phyloP scores from a whole-genome alignment of 305 asterid species.

The Nicotiana rustica region DNA sequence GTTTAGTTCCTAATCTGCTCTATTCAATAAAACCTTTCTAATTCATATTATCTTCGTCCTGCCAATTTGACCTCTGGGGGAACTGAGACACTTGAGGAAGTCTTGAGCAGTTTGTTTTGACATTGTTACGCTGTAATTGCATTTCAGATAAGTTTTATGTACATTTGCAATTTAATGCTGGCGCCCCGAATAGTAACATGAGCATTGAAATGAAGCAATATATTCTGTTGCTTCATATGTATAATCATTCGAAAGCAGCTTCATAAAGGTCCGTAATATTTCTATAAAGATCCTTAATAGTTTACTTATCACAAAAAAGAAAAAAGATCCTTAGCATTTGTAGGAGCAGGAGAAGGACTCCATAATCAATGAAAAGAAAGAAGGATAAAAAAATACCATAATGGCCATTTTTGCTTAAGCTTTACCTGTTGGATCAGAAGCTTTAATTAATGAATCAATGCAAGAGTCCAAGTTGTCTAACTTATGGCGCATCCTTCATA shows the following conservation, averaged over 20 bases:
- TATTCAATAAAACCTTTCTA: not conserved
- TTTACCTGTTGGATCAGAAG: not conserved
- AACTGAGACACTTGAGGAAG: not conserved
- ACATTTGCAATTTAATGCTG: not conserved
- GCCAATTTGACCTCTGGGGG: not conserved
- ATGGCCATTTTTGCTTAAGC: not conserved
- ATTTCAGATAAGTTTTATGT: not conserved
- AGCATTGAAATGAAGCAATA: not conserved
- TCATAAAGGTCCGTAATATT: not conserved
- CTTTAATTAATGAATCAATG: conserved; percentile 8
- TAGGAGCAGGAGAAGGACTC: conserved; percentile 13
- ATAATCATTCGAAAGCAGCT: not conserved
- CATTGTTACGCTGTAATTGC: conserved; percentile 28
- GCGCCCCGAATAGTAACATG: not conserved
- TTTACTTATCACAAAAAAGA: not conserved
- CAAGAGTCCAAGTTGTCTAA: not conserved
- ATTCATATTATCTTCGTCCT: conserved; percentile 21
- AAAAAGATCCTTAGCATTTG: not conserved
- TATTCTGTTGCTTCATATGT: conserved; percentile 21
- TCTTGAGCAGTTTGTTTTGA: not conserved
- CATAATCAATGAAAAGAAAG: not conserved
- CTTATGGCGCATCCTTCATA: conserved; percentile 21
- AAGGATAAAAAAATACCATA: conserved; percentile 3
- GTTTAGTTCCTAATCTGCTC: not conserved
- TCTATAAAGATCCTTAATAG: not conserved